Percentiles rank a stretch among this genome's conserved stretches.
Evolutionary conservation across 108 stramenopile species (phyloP).

Genomic region (Pelagomonas calceolata): DNA sequence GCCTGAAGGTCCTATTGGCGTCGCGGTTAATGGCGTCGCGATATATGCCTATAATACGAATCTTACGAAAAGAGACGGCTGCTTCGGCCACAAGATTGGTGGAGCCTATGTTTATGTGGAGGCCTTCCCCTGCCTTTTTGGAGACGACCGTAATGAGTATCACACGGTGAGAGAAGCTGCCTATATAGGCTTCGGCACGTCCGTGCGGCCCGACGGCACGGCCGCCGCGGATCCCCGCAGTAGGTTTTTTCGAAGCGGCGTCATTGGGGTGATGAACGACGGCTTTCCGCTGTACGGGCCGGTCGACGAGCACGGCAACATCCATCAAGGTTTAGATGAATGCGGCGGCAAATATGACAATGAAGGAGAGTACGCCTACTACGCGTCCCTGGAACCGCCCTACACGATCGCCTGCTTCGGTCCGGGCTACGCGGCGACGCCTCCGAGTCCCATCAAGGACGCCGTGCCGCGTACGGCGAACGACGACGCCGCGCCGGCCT

Average conservation of each 20-base stretch:
- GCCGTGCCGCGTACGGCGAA: too few species aligned
- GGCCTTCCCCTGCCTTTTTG: neutral
- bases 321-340: neutral
- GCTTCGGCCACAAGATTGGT: neutral
- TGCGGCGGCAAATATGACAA: neutral
- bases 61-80: neutral
- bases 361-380: neutral
- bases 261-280: neutral
- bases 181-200: neutral
- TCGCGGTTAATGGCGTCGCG: too few species aligned
- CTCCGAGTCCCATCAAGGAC: too few species aligned
- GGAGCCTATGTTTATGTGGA: neutral
- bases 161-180: neutral
- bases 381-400: neutral
- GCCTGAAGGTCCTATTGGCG: too few species aligned
- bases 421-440: neutral
- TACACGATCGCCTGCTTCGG: conserved; percentile 1
- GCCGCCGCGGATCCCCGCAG: neutral
- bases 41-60: too few species aligned
- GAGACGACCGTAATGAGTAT: neutral
- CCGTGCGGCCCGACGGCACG: neutral
- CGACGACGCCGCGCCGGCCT: too few species aligned
- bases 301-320: neutral
- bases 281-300: neutral
- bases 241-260: neutral